Evolutionary conservation across 106 monocot species (phyloP).

Genomic region (Dioscorea alata): DNA sequence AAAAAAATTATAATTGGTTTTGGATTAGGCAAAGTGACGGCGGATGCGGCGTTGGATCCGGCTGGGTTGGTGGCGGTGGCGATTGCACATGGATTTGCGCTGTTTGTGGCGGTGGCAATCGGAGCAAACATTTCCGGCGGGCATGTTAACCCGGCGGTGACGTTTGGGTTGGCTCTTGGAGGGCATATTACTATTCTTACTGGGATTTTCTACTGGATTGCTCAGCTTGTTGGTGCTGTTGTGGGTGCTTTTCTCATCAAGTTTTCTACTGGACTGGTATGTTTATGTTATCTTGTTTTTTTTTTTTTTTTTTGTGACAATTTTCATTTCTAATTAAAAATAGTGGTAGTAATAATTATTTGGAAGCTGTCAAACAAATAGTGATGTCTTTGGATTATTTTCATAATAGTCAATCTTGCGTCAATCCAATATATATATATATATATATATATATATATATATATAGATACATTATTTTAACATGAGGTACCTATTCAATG

Average conservation of each 20-base stretch:
- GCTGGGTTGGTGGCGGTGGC: constrained; percentile 38
- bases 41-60: constrained; percentile 19
- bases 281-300: not conserved
- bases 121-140: constrained; percentile 48
- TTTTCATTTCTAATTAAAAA: not conserved
- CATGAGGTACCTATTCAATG: too few species aligned
- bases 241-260: constrained; percentile 30
- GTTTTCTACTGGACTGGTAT: constrained; percentile 22
- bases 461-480: too few species aligned
- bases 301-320: too few species aligned
- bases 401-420: too few species aligned
- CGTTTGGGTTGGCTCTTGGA: constrained; percentile 32
- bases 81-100: constrained; percentile 28
- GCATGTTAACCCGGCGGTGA: constrained; percentile 34
- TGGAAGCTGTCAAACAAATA: too few species aligned
- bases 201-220: constrained; percentile 18
- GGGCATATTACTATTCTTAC: constrained; percentile 31
- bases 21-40: constrained; percentile 34
- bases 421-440: too few species aligned
- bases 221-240: constrained; percentile 20
- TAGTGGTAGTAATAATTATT: too few species aligned
- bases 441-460: too few species aligned
- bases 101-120: constrained; percentile 34
- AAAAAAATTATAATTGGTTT: not conserved
- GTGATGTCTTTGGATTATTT: too few species aligned